Conservation (phyloP, 371 early-diverging fungal genomes). For the Capniomyces stellatus region DNA sequence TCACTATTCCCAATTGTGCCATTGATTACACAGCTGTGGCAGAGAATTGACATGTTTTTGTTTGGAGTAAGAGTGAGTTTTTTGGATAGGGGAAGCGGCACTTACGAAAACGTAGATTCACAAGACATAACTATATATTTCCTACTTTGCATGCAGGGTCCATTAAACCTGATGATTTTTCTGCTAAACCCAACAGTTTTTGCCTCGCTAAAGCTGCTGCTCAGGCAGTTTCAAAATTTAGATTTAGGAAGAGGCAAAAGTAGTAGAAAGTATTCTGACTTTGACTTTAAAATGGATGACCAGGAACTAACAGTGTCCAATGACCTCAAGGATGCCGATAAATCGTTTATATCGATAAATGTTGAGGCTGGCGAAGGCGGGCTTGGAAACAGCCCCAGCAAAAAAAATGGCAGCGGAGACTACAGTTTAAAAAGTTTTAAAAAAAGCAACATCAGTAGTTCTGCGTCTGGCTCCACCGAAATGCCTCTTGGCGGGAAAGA, state of each 20-base stretch:
- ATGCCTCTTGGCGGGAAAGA: too few relatives aligned
- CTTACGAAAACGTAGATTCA: background rate
- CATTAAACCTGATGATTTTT: slow-evolving; percentile 1
- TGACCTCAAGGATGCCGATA: background rate
- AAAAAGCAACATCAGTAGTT: too few relatives aligned
- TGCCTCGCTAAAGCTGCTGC: background rate
- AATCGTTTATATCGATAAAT: too few relatives aligned
- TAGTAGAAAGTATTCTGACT: background rate
- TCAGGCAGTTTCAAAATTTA: background rate
- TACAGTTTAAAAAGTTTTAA: too few relatives aligned
- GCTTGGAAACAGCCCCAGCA: too few relatives aligned
- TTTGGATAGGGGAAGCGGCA: background rate
- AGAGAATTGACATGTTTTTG: slow-evolving; percentile 3
- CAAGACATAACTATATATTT: background rate
- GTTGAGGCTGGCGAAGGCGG: too few relatives aligned
- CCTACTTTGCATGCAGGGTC: background rate
- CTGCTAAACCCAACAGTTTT: slow-evolving; percentile 1
- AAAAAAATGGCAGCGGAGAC: too few relatives aligned
- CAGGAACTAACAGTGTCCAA: background rate
- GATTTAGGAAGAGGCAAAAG: background rate
- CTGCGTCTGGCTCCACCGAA: too few relatives aligned
- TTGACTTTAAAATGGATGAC: background rate
- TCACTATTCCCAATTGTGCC: slow-evolving; percentile 1
- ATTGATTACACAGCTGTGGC: background rate
- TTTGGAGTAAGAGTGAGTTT: background rate